Conservation (phyloP, 306 rosid genomes). For the Sicyos edulis region DNA sequence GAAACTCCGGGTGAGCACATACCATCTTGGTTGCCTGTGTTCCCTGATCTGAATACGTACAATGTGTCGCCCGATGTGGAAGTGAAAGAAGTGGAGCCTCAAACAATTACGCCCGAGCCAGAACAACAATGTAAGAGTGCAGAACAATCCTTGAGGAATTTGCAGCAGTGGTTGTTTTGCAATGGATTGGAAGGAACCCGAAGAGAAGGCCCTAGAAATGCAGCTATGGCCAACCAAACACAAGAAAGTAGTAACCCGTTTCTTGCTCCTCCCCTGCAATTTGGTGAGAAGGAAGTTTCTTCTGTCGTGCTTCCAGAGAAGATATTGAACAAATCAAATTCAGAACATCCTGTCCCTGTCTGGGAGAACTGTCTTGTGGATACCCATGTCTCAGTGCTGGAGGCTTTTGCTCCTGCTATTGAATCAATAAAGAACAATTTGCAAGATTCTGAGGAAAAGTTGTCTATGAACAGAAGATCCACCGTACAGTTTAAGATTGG, state of each 20-base stretch:
- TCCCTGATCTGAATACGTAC: constrained; percentile 54
- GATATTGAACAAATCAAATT: constrained; percentile 31
- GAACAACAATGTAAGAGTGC: constrained; percentile 44
- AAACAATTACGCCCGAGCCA: constrained; percentile 32
- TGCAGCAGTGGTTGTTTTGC: constrained; percentile 41
- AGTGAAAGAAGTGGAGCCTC: constrained; percentile 36
- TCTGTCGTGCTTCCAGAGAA: constrained; percentile 50
- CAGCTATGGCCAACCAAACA: constrained; percentile 41
- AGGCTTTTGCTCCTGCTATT: constrained; percentile 74
- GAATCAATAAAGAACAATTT: constrained; percentile 49
- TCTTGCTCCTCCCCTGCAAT: constrained; percentile 58
- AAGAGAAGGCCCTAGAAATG: constrained; percentile 35
- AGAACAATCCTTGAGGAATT: constrained; percentile 38
- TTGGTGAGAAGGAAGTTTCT: constrained; percentile 68
- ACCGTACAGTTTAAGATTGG: constrained; percentile 69
- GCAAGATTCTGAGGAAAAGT: constrained; percentile 36
- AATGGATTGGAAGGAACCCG: constrained; percentile 43
- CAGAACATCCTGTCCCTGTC: constrained; percentile 32
- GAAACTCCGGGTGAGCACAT: constrained; percentile 65
- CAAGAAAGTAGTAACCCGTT: constrained; percentile 63
- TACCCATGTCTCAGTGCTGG: constrained; percentile 48
- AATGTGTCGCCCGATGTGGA: constrained; percentile 23
- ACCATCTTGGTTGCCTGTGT: constrained; percentile 82
- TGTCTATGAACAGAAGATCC: constrained; percentile 40
- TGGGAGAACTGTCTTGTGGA: constrained; percentile 35